A percentile compares a stretch with the other conserved stretches of the same genome.
Evolutionary conservation across 805 yeast genomes (phyloP).

Genomic region (Komagataella mondaviorum): DNA sequence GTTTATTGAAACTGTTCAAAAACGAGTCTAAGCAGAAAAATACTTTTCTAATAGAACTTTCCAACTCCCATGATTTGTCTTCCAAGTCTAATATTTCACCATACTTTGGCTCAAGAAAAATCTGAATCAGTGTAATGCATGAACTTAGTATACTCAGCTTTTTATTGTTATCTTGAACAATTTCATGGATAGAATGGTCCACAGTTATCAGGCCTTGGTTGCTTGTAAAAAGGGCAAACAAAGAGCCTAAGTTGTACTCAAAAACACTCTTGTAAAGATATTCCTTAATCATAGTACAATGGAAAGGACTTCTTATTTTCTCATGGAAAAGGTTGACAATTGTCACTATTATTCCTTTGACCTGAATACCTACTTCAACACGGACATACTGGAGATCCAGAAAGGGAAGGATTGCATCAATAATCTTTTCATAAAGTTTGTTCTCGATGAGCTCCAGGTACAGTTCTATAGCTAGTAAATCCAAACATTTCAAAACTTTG

Average conservation of each 20-base stretch:
- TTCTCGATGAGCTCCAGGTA: not conserved
- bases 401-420: conserved; percentile 1
- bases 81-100: conserved; percentile 1
- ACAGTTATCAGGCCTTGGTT: not conserved
- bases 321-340: conserved; percentile 1
- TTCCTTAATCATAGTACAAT: not conserved
- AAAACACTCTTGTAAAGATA: not conserved
- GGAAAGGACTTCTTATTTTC: not conserved
- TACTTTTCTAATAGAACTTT: not conserved
- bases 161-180: not conserved
- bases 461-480: not conserved
- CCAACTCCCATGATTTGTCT: not conserved
- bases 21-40: not conserved
- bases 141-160: conserved; percentile 1
- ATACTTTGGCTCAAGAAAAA: not conserved
- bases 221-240: not conserved
- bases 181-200: not conserved
- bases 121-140: conserved; percentile 1
- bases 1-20: not conserved
- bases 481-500: not conserved
- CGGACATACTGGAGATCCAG: not conserved
- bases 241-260: not conserved
- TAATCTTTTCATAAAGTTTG: not conserved
- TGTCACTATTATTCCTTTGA: conserved; percentile 1
- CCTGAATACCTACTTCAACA: conserved; percentile 1